Evolutionary conservation across 306 rosid genomes (phyloP).

Genomic region (Prunus persica): Prunus_persica_NCBIv2 NC_034014.1:24681001-24681500

Average conservation of each 20-base stretch:
- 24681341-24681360: background rate
- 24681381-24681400: slow-evolving; percentile 25
- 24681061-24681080: background rate
- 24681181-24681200: background rate
- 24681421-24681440: background rate
- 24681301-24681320: background rate
- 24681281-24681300: background rate
- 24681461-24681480: slow-evolving; percentile 30
- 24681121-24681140: background rate
- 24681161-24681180: background rate
- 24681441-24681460: slow-evolving; percentile 10
- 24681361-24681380: background rate
- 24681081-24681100: background rate
- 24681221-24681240: slow-evolving; percentile 7
- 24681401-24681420: background rate
- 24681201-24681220: background rate
- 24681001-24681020: no score
- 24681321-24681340: background rate
- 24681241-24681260: background rate
- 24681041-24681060: background rate
- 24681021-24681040: no score
- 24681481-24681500: slow-evolving; percentile 14
- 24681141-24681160: background rate
- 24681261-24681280: background rate
- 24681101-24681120: background rate